Base-by-base conservation (phyloP, 78 protist species). In the Mantamonas sphyraenae region DNA sequence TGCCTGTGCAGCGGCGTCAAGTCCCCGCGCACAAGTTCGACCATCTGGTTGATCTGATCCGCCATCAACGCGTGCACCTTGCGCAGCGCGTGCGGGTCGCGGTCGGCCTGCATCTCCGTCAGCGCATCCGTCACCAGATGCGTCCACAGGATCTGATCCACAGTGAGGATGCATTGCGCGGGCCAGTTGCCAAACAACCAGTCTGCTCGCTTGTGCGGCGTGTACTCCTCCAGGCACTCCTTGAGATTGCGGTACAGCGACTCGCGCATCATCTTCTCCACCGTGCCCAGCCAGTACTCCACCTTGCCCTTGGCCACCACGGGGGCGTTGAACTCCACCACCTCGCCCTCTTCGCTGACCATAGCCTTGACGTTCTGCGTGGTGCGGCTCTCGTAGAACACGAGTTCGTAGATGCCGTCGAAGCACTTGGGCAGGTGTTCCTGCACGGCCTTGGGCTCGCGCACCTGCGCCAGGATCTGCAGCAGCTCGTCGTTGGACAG, bases 161-260 rank as follows among this genome's bases (percentile, higher is more conserved):
- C 87, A 28, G 65, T 20, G 30, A 77, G 67, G 38, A 88, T 80
- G 42, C 79, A 53, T 58, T 82, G 90, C 4, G 77, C 90, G 2
- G 90, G 88, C 80, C 80, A 86, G n/a, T 70, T n/a, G n/a, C n/a
- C 34, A 17, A 56, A 19, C 37, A 74, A 69, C 95, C 95, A 90
- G 26, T 77, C 42, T 16, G 55, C 70, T 8, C 95, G 67, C 17
- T 64, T 37, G 5, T 28, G 22, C 37, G 53, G 14, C n/a, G 34
- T 50, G 45, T 71, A 38, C n/a, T 20, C 60, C 8, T 1, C 60
- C 20, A 72, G 38, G 3, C 67, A 9, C 51, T 71, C 74, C 20
- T 8, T 0, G n/a, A 57, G 17, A 24, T 57, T 24, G 28, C 60
- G 58, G 24, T 14, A 50, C 31, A 73, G 12, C 16, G 71, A 1